These are phyloP conservation scores for Alternaria longipes DNA, from an alignment of 2,329 filamentous ascomycete genomes.

Conservation along the genomic window DNA sequence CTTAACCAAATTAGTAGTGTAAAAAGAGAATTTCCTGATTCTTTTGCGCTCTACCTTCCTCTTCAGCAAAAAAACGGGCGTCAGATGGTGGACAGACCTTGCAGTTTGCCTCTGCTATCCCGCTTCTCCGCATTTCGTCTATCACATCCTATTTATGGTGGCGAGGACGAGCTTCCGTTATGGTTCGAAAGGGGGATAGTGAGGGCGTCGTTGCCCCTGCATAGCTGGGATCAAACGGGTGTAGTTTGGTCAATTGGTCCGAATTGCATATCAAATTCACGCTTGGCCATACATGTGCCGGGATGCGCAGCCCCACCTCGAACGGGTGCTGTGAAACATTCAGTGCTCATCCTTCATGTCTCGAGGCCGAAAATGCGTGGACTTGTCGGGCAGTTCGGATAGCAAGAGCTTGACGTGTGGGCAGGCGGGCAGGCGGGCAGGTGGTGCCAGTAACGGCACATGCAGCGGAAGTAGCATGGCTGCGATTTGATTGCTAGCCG, in stretches of 20 bases:
- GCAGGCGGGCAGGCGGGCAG: neutral
- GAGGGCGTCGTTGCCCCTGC: conserved; percentile 39
- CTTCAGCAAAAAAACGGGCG: neutral
- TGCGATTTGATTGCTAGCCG: conserved; percentile 22
- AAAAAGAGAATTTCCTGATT: neutral
- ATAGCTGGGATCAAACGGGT: conserved; percentile 30
- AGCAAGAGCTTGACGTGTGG: neutral
- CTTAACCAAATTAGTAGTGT: neutral
- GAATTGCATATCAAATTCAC: conserved; percentile 37
- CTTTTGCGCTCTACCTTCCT: neutral
- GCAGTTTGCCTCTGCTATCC: conserved; percentile 28
- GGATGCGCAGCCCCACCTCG: conserved; percentile 31
- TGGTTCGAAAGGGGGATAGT: conserved; percentile 32
- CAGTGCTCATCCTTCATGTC: conserved; percentile 37
- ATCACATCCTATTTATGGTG: conserved; percentile 47
- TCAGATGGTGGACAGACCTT: conserved; percentile 13
- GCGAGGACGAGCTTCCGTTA: conserved; percentile 36
- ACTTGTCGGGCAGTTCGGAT: conserved; percentile 11
- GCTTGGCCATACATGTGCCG: conserved; percentile 25
- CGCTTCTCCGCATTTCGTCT: conserved; percentile 50
- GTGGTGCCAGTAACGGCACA: neutral
- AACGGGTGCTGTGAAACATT: conserved; percentile 40
- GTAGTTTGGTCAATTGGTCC: conserved; percentile 34
- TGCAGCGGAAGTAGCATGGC: conserved; percentile 4
- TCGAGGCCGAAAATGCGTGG: conserved; percentile 21